Percentiles rank a stretch among this genome's conserved stretches.
These are phyloP conservation scores for Colletotrichum melonis DNA, from an alignment of 2,329 filamentous ascomycete genomes.

Conservation along the genomic window DNA sequence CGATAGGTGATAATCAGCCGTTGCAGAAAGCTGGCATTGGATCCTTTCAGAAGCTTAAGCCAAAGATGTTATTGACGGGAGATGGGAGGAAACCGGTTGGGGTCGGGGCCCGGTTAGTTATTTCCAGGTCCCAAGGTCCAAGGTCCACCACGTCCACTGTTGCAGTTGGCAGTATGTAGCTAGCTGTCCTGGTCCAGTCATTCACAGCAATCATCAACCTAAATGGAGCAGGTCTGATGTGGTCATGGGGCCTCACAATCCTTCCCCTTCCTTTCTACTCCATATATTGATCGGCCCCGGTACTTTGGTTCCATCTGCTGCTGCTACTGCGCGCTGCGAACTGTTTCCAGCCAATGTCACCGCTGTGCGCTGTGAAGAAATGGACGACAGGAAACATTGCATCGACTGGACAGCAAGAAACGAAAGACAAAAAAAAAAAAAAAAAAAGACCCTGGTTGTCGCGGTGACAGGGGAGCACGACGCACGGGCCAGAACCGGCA, in stretches of 20 bases:
- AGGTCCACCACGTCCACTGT: not conserved
- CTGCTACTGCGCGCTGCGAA: not conserved
- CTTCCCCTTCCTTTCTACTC: not conserved
- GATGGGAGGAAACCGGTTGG: constrained; percentile 5
- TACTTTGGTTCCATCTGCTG: not conserved
- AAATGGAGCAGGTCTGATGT: not conserved
- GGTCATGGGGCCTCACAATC: constrained; percentile 2
- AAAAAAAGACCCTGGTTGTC: constrained; percentile 25
- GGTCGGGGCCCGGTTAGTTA: constrained; percentile 8
- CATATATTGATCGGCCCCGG: not conserved
- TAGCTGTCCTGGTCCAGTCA: not conserved
- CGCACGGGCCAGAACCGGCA: constrained; percentile 21
- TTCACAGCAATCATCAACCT: not conserved
- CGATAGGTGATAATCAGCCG: not conserved
- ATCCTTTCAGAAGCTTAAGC: not conserved
- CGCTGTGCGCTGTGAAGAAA: not conserved
- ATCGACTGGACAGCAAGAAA: not conserved
- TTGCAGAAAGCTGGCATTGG: constrained; percentile 1
- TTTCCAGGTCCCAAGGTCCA: constrained; percentile 15
- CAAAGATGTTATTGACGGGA: constrained; percentile 6
- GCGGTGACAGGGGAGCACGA: constrained; percentile 3
- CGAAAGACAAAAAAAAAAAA: not conserved
- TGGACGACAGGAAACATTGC: not conserved
- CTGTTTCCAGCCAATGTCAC: not conserved
- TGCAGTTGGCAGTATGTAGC: too few relatives aligned